Percentiles rank a stretch among this genome's conserved stretches.
These are phyloP conservation scores for Fusarium denticulatum DNA, from an alignment of 2,329 filamentous ascomycete genomes.

Conservation along the genomic window DNA sequence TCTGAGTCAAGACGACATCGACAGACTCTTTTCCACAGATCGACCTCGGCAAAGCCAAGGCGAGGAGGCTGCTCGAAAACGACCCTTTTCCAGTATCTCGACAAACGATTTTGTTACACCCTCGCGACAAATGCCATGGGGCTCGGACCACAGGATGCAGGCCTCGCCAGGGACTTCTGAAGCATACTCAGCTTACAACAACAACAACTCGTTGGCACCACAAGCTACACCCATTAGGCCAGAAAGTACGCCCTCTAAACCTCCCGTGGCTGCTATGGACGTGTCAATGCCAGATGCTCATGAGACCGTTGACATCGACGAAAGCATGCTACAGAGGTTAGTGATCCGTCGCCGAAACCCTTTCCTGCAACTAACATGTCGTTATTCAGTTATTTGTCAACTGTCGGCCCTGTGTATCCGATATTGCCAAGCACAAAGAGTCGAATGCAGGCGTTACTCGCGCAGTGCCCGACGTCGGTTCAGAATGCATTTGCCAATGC, in stretches of 20 bases:
- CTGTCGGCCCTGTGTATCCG: conserved; percentile 74
- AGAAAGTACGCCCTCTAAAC: conserved; percentile 50
- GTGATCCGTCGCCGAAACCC: conserved; percentile 24
- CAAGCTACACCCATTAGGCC: conserved; percentile 55
- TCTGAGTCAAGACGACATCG: conserved; percentile 58
- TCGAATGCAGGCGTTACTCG: conserved; percentile 65
- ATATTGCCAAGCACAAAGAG: conserved; percentile 68
- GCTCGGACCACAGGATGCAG: conserved; percentile 58
- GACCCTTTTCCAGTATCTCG: conserved; percentile 61
- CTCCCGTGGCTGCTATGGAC: conserved; percentile 49
- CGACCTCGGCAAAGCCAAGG: conserved; percentile 46
- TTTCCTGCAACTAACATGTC: conserved; percentile 22
- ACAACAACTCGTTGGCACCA: conserved; percentile 57
- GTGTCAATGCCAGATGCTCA: conserved; percentile 48
- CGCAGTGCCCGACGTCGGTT: conserved; percentile 64
- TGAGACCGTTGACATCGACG: conserved; percentile 53
- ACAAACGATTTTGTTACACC: conserved; percentile 53
- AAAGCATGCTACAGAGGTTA: conserved; percentile 58
- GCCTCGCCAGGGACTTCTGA: conserved; percentile 52
- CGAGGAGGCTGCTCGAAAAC: conserved; percentile 53
- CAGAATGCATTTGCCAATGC: conserved; percentile 73
- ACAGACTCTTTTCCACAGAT: conserved; percentile 52
- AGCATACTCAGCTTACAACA: conserved; percentile 48
- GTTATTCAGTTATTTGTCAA: conserved; percentile 65
- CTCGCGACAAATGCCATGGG: conserved; percentile 58